Evolutionary conservation across 148 eudicot species (phyloP), one percentile per base, ranked within the genome.

Genomic region (Chenopodium quinoa): DNA sequence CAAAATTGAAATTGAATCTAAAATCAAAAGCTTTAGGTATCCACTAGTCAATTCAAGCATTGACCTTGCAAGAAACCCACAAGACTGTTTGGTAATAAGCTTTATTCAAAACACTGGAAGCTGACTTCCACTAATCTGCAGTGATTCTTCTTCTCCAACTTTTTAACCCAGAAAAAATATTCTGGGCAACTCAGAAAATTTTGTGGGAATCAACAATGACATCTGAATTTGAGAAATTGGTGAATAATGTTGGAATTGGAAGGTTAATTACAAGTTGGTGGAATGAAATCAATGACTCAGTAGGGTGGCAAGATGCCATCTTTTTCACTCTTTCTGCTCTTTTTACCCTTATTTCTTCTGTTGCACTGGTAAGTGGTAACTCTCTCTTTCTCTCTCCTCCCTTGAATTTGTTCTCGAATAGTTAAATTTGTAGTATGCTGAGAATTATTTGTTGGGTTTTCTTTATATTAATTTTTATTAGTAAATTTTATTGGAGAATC

Each of bases 281-380:
- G 98, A 89, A 89, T 40, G 84, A 87, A 74, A 84, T 95, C 50
- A 92, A 95, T 75, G 92, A 89, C 16, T 95, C 98, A 9, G 71
- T 58, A 73, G 71, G 40, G 12, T 95, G 98, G 98, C 98, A 95
- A 84, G 94, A 93, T 86, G 97, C 91, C 46, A 85, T 92, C 69
- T 95, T 93, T 79, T 92, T 80, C 87, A 73, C 93, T 62, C 92
- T 95, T 48, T 91, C 87, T 84, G 91, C 89, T 60, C 83, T 89
- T 65, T 95, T 90, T 79, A 91, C 91, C 80, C 88, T 90, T 73
- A 94, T 93, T 66, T 95, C 98, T 50, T 71, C 81, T 78, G 86
- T 86, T 71, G 98, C 97, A 62, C 77, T 95, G 88, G 98, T 95
- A 84, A 67, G 44, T 40, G 44, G 44, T 40, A 40, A 40, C 47